phyloP scores from a whole-genome alignment of 768 basidiomycete species.

The Kwoniella heveanensis region DNA sequence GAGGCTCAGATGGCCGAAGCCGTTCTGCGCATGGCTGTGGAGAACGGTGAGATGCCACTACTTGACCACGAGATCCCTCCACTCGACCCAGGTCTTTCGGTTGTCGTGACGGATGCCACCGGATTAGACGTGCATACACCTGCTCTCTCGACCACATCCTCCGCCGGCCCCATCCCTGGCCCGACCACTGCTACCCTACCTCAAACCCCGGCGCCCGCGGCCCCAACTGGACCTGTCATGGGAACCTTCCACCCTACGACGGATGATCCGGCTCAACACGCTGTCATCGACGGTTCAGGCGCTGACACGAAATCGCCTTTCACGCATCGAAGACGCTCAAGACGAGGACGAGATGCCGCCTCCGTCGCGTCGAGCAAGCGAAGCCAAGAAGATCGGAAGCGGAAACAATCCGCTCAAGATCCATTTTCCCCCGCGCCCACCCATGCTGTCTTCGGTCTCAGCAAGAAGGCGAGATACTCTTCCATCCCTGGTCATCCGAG shows the following conservation, averaged over 20 bases:
- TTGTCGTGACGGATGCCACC: constrained; percentile 40
- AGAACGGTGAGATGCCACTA: constrained; percentile 6
- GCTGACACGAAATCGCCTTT: constrained; percentile 48
- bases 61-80: constrained; percentile 1
- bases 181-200: constrained; percentile 14
- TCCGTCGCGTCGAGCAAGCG: constrained; percentile 21
- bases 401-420: constrained; percentile 30
- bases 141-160: constrained; percentile 25
- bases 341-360: constrained; percentile 31
- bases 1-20: constrained; percentile 31
- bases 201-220: constrained; percentile 8
- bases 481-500: constrained; percentile 52
- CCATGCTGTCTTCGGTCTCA: constrained; percentile 16
- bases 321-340: constrained; percentile 40
- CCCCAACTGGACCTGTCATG: constrained; percentile 38
- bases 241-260: constrained; percentile 48
- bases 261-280: constrained; percentile 44
- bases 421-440: constrained; percentile 29
- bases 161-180: constrained; percentile 14
- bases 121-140: constrained; percentile 20
- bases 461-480: constrained; percentile 41
- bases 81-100: constrained; percentile 25
- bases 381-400: constrained; percentile 23
- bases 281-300: constrained; percentile 46
- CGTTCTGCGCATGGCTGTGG: constrained; percentile 21